phyloP scores from a whole-genome alignment of 306 rosid species.

The Macrotyloma uniflorum region DNA sequence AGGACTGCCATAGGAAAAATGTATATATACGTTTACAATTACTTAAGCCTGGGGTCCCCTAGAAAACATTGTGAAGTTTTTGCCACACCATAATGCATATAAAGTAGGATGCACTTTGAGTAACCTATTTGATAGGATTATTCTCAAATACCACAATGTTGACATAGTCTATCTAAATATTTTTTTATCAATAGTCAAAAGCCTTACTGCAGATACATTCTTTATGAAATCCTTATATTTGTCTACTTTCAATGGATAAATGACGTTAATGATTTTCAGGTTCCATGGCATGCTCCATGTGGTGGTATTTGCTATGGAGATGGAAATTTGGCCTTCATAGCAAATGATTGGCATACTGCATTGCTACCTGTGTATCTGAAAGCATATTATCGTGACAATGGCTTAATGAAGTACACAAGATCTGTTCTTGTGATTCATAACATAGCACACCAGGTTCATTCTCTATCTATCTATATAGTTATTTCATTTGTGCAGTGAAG shows the following conservation, averaged over 20 bases:
- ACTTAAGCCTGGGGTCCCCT: slow-evolving; percentile 1
- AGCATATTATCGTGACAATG: slow-evolving; percentile 84
- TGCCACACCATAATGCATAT: not conserved
- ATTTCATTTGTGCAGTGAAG: slow-evolving; percentile 2
- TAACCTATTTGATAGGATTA: slow-evolving; percentile 25
- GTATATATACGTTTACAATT: not conserved
- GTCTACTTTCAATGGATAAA: slow-evolving; percentile 2
- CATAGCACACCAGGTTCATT: slow-evolving; percentile 94
- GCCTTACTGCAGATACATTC: not conserved
- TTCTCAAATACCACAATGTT: slow-evolving; percentile 8
- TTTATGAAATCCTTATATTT: slow-evolving; percentile 7
- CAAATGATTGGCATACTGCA: slow-evolving; percentile 99
- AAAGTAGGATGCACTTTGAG: not conserved
- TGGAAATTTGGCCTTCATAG: slow-evolving; percentile 93
- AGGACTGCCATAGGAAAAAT: not conserved
- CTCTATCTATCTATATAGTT: slow-evolving; percentile 18
- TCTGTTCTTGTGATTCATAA: slow-evolving; percentile 94
- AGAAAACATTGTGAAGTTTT: not conserved
- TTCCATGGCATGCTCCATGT: slow-evolving; percentile 95
- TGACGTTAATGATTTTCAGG: slow-evolving; percentile 58
- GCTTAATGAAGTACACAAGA: slow-evolving; percentile 79
- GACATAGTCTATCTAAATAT: slow-evolving; percentile 11
- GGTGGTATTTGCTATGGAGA: slow-evolving; percentile 98
- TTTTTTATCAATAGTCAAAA: slow-evolving; percentile 19
- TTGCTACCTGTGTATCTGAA: slow-evolving; percentile 91